Conservation (phyloP, 306 rosid genomes). For the Cucurbita moschata region DNA sequence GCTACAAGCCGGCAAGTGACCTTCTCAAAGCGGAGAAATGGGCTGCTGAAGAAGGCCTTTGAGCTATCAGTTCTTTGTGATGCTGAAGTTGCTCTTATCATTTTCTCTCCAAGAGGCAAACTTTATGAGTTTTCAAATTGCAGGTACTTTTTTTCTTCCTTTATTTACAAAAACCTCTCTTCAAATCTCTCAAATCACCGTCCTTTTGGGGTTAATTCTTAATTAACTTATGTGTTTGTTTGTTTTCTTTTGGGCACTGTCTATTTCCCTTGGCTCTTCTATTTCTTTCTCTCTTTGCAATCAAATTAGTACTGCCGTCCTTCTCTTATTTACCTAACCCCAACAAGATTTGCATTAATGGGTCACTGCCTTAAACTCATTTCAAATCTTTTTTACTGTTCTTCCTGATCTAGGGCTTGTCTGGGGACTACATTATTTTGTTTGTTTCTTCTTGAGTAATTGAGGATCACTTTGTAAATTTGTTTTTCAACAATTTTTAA, state of each 20-base stretch:
- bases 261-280: background rate
- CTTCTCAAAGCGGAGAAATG: slow-evolving; percentile 77
- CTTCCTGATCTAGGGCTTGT: background rate
- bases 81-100: slow-evolving; percentile 79
- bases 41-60: slow-evolving; percentile 75
- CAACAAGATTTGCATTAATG: background rate
- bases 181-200: background rate
- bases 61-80: slow-evolving; percentile 94
- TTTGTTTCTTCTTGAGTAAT: background rate
- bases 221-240: background rate
- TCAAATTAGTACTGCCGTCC: background rate
- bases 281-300: background rate
- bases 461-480: background rate
- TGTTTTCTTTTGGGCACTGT: background rate
- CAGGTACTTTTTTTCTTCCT: slow-evolving; percentile 22
- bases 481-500: background rate
- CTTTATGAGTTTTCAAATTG: slow-evolving; percentile 80
- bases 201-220: background rate
- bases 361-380: background rate
- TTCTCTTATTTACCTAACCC: background rate
- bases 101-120: slow-evolving; percentile 78
- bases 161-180: background rate
- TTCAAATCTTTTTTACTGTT: background rate
- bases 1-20: slow-evolving; percentile 87
- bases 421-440: background rate